Conservation (phyloP, 2,329 filamentous ascomycete genomes). For the Uncinocarpus reesii region DNA sequence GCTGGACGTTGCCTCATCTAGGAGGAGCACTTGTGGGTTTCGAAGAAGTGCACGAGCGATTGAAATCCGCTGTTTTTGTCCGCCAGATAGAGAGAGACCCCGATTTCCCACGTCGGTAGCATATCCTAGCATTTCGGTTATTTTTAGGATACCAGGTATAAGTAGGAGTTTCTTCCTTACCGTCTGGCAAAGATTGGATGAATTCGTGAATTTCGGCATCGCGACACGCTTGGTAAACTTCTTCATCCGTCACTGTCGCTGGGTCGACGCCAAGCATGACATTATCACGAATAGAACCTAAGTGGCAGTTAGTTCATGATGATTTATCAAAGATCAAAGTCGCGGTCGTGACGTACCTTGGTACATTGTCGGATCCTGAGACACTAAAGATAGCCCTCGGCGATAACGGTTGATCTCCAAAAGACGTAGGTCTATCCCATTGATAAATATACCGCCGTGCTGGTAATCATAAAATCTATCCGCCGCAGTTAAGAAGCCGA, state of each 20-base stretch:
- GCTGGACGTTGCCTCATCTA: slow-evolving; percentile 51
- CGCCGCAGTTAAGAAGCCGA: neutral
- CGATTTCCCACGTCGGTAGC: slow-evolving; percentile 42
- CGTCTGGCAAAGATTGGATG: slow-evolving; percentile 43
- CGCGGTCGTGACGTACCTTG: slow-evolving; percentile 25
- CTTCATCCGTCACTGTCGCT: slow-evolving; percentile 28
- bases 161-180: neutral
- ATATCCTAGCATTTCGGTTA: slow-evolving; percentile 26
- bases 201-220: slow-evolving; percentile 47
- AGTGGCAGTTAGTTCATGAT: neutral
- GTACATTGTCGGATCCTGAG: slow-evolving; percentile 39
- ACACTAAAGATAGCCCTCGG: slow-evolving; percentile 26
- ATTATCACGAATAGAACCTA: slow-evolving; percentile 37
- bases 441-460: slow-evolving; percentile 31
- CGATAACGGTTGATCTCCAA: slow-evolving; percentile 27
- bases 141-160: neutral
- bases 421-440: slow-evolving; percentile 24
- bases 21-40: slow-evolving; percentile 43
- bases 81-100: slow-evolving; percentile 42
- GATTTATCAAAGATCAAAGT: neutral
- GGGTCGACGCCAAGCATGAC: slow-evolving; percentile 38
- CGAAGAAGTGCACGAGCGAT: slow-evolving; percentile 48
- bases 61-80: slow-evolving; percentile 47
- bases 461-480: slow-evolving; percentile 19
- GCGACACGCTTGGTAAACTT: slow-evolving; percentile 39